phyloP scores from a whole-genome alignment of 345 rosid species.

The Rhizophora apiculata region DNA sequence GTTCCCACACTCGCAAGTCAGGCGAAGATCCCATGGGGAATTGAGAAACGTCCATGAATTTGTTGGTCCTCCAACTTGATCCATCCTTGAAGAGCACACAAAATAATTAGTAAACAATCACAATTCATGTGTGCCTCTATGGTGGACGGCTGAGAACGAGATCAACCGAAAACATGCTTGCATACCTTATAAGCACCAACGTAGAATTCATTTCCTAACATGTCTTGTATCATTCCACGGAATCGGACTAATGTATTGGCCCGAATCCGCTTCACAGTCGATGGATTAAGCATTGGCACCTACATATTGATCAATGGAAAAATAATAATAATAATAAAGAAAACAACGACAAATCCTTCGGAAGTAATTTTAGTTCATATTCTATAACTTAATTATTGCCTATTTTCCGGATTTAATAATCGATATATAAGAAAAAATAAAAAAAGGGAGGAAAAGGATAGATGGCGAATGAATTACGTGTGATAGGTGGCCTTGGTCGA shows the following conservation, averaged over 20 bases:
- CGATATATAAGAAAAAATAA: background rate
- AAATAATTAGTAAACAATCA: background rate
- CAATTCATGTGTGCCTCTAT: background rate
- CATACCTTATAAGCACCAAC: slow-evolving; percentile 82
- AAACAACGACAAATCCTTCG: no score
- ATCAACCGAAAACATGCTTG: background rate
- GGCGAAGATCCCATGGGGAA: slow-evolving; percentile 48
- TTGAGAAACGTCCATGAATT: slow-evolving; percentile 61
- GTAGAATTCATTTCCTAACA: slow-evolving; percentile 94
- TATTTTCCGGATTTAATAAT: background rate
- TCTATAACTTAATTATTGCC: no score
- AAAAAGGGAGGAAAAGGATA: background rate
- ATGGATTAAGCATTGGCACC: slow-evolving; percentile 66
- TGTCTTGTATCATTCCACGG: slow-evolving; percentile 94
- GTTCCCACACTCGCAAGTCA: slow-evolving; percentile 78
- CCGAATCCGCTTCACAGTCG: slow-evolving; percentile 49
- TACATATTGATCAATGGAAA: slow-evolving; percentile 12
- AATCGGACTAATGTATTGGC: slow-evolving; percentile 74
- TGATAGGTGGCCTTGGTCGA: slow-evolving; percentile 54
- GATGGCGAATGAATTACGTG: slow-evolving; percentile 35
- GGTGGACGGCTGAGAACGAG: background rate
- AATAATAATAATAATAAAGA: no score
- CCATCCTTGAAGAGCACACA: slow-evolving; percentile 46
- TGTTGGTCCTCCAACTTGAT: slow-evolving; percentile 80
- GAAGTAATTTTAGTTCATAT: no score